These are phyloP conservation scores for Curvularia spicifera DNA, from an alignment of 2,329 filamentous ascomycete genomes.

Conservation along the genomic window DNA sequence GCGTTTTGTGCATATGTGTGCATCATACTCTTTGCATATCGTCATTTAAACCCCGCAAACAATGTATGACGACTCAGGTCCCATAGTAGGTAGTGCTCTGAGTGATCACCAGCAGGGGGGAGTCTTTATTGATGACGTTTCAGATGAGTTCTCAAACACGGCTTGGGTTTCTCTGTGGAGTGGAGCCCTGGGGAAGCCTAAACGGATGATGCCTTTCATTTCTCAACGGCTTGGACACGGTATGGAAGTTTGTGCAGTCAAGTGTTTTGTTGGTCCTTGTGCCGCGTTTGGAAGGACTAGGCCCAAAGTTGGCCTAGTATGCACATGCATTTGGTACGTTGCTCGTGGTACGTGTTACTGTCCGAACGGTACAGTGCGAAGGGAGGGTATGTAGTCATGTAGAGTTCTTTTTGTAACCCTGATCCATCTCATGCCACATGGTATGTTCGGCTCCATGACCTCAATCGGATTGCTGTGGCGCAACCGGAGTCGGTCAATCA, in stretches of 20 bases:
- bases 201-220: neutral
- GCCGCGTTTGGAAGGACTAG: neutral
- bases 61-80: neutral
- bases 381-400: neutral
- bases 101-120: slow-evolving; percentile 9
- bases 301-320: neutral
- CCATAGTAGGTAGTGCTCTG: neutral
- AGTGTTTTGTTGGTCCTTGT: neutral
- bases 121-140: slow-evolving; percentile 4
- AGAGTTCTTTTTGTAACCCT: neutral
- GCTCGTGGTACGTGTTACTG: neutral
- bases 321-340: neutral
- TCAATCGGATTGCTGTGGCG: too few species aligned
- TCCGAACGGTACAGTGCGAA: neutral
- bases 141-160: neutral
- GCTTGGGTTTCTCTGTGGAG: neutral
- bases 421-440: neutral
- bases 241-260: neutral
- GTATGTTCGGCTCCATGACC: neutral
- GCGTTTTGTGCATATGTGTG: neutral
- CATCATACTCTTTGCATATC: neutral
- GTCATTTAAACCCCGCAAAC: slow-evolving; percentile 2
- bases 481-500: neutral
- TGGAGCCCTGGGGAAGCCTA: neutral
- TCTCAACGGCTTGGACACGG: neutral